Evolutionary conservation across 176 grass and related monocot genomes (phyloP), one percentile per base, ranked within the genome.

Genomic region (Aegilops longissima): DNA sequence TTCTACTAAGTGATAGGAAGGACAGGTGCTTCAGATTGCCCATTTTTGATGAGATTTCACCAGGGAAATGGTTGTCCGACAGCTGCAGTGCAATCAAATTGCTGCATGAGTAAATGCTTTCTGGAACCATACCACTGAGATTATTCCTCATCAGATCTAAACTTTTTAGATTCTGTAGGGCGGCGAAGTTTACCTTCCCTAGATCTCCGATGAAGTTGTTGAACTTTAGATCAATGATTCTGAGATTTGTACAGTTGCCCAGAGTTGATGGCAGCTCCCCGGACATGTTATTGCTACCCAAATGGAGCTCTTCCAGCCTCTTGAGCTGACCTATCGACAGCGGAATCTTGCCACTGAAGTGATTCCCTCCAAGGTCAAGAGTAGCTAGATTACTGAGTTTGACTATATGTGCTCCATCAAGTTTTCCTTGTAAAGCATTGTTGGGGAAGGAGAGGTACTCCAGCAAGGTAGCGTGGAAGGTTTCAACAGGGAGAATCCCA

Each of bases 291-390:
- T 74, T 74, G 71, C 40, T 74, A 74, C 23, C 23, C 71, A 74
- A 47, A 74, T 74, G 14, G 6, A 74, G 71, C 40, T 47, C 71
- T 3, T 74, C 71, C 25, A 74, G 71, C 40, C 21, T 74, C 71
- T 47, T 16, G 5, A 74, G n/a, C 23, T 16, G 40, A 47, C 71
- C 40, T 16, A 74, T 74, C 6, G 12, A 45, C n/a, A 0, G 21
- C 8, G 71, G 71, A 13, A 47, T 74, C 12, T 27, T 45, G 12
- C 40, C 71, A 47, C 40, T 74, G 40, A 74, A 16, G 12, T 16
- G 12, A 1, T 74, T 74, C n/a, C 39, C 40, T 42, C 85, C 77
- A 61, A 87, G 76, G 30, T 87, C 56, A 45, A 87, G 85, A 12
- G 30, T 44, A 54, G 25, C 21, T 39, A 86, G 25, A 86, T 87